Evolutionary conservation across 2,329 filamentous ascomycete species (phyloP), one percentile per base, ranked within the genome.

Genomic region (Plectosphaerella sp.): DNA sequence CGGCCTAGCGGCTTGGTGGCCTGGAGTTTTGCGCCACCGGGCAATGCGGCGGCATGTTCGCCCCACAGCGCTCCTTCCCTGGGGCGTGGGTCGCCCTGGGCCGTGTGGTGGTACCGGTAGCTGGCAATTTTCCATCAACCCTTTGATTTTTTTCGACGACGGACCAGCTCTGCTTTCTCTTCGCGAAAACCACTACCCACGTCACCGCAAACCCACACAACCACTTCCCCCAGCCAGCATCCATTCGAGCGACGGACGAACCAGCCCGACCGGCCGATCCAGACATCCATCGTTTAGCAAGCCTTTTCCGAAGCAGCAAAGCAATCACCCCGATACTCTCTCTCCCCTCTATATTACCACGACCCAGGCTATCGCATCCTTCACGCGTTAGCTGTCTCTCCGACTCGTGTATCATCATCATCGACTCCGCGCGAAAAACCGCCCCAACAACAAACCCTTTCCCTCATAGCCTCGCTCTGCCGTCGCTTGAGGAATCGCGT

Each of bases 51-150:
- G 28, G 28, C 28, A 33, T 33, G 28, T 33, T 33, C 22, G 28
- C 28, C 41, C 41, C 41, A 43, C 41, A 43, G n/a, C 10, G n/a
- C 41, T 12, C 18, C 41, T 41, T 41, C 37, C 37, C 37, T 41
- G 41, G 41, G n/a, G 11, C n/a, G 37, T 41, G 37, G 37, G 37
- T 41, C 37, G 37, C 37, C 16, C 37, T 18, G 11, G 37, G 37
- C 54, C 52, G 47, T 33, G 28, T 33, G 28, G 28, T 33, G 28
- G 28, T 33, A 33, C 28, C 28, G n/a, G 41, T 43, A 57, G 54
- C 55, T 57, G 55, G 54, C 55, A 57, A 57, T 57, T 57, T 57
- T 57, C 55, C 55, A 53, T 56, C 54, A 54, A 52, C 53, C 55
- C 55, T 56, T 56, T 52, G 49, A 54, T 56, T 57, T 57, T 57